phyloP scores from a whole-genome alignment of 805 yeast genomes.

The Suhomyces sp. region DNA sequence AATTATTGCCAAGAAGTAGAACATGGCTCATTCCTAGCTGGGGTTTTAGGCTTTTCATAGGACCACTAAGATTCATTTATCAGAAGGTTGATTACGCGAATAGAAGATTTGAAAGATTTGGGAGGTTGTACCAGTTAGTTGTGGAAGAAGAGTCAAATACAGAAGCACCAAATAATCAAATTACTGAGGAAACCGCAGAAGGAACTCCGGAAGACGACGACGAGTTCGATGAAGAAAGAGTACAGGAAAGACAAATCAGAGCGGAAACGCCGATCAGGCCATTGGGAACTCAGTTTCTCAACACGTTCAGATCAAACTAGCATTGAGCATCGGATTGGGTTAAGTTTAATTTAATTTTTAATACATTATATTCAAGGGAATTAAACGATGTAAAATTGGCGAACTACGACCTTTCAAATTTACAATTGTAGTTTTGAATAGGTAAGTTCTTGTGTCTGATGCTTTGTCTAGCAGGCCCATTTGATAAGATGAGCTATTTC shows the following conservation, averaged over 20 bases:
- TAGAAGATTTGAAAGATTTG: slow-evolving; percentile 2
- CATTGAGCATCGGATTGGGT: too few species aligned
- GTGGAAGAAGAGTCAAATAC: slow-evolving; percentile 16
- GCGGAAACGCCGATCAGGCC: slow-evolving; percentile 64
- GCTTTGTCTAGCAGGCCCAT: too few species aligned
- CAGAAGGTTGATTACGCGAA: background rate
- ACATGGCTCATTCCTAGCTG: slow-evolving; percentile 32
- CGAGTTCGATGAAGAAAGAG: slow-evolving; percentile 20
- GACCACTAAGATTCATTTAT: background rate
- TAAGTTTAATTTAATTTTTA: too few species aligned
- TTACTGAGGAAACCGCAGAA: slow-evolving; percentile 12
- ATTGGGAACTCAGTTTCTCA: slow-evolving; percentile 58
- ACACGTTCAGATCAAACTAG: slow-evolving; percentile 56
- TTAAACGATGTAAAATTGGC: too few species aligned
- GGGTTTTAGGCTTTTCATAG: slow-evolving; percentile 26
- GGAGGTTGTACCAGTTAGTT: too few species aligned
- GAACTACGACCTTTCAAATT: too few species aligned
- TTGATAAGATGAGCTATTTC: too few species aligned
- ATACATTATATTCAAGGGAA: too few species aligned
- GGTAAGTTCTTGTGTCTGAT: too few species aligned
- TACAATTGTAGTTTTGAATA: too few species aligned
- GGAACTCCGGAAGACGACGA: slow-evolving; percentile 19
- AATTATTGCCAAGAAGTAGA: slow-evolving; percentile 38
- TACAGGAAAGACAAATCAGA: slow-evolving; percentile 27
- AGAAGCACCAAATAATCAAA: slow-evolving; percentile 26